Percentiles rank a stretch among this genome's conserved stretches.
Evolutionary conservation across 345 rosid species (phyloP).

Genomic region (Rubroshorea leprosula): DNA sequence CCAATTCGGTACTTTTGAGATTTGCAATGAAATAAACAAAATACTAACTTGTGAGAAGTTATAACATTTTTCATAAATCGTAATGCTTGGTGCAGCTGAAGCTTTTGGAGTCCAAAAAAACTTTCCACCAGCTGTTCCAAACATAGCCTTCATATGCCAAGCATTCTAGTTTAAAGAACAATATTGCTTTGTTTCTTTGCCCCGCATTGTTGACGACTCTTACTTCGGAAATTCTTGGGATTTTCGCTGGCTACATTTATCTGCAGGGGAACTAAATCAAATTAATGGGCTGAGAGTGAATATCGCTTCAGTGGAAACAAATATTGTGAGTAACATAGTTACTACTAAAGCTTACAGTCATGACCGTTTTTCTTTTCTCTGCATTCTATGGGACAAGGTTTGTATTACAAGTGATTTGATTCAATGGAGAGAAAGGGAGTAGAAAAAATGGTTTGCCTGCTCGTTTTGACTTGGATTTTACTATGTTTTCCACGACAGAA

Average conservation of each 20-base stretch:
- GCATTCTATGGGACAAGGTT: not conserved
- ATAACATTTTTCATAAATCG: no score
- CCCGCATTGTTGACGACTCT: not conserved
- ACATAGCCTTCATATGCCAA: no score
- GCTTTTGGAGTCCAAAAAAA: no score
- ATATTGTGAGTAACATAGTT: conserved; percentile 55
- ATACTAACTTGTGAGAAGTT: no score
- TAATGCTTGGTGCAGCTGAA: no score
- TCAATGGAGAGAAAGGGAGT: not conserved
- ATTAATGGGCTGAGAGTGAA: conserved; percentile 67
- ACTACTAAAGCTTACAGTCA: not conserved
- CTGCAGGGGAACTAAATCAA: conserved; percentile 70
- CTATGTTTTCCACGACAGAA: no score
- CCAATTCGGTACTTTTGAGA: no score
- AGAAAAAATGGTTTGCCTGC: not conserved
- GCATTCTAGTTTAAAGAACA: not conserved
- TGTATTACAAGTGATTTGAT: not conserved
- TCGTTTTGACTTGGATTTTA: no score
- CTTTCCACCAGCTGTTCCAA: no score
- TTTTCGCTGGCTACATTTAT: conserved; percentile 5
- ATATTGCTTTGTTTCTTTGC: conserved; percentile 2
- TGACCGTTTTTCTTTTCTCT: not conserved
- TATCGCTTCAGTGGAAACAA: conserved; percentile 70
- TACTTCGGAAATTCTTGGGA: not conserved
- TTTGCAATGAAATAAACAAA: no score